Conservation (phyloP, 345 rosid genomes). For the Viola odorata region DNA sequence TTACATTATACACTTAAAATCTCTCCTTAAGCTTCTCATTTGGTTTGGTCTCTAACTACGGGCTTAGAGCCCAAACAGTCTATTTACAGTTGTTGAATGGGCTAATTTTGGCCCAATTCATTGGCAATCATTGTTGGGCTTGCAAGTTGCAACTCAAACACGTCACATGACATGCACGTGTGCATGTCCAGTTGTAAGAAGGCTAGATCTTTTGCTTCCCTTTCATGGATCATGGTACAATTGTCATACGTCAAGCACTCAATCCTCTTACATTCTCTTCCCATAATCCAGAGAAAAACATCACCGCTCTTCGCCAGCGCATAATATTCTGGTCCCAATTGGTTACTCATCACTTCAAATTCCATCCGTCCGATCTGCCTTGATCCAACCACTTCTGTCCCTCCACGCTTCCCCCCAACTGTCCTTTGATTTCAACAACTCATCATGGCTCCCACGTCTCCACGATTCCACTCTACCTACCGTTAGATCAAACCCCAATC, state of each 20-base stretch:
- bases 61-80: too few species aligned
- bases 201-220: background rate
- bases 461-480: slow-evolving; percentile 29
- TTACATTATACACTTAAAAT: too few species aligned
- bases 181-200: background rate
- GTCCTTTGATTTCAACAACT: slow-evolving; percentile 37
- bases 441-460: slow-evolving; percentile 41
- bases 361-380: slow-evolving; percentile 27
- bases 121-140: too few species aligned
- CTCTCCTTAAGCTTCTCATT: too few species aligned
- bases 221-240: background rate
- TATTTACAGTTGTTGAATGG: too few species aligned
- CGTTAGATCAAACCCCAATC: slow-evolving; percentile 35
- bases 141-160: too few species aligned
- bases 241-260: background rate
- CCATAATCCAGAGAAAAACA: background rate
- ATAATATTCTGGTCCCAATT: slow-evolving; percentile 10
- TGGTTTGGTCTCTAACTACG: too few species aligned
- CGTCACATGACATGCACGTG: too few species aligned
- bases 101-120: too few species aligned
- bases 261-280: background rate
- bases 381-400: slow-evolving; percentile 9
- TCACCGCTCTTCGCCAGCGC: slow-evolving; percentile 1
- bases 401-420: slow-evolving; percentile 34
- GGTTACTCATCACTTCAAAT: background rate